Evolutionary conservation across 2,329 filamentous ascomycete species (phyloP).

Genomic region (Ophiocordyceps camponoti-rufipedis): DNA sequence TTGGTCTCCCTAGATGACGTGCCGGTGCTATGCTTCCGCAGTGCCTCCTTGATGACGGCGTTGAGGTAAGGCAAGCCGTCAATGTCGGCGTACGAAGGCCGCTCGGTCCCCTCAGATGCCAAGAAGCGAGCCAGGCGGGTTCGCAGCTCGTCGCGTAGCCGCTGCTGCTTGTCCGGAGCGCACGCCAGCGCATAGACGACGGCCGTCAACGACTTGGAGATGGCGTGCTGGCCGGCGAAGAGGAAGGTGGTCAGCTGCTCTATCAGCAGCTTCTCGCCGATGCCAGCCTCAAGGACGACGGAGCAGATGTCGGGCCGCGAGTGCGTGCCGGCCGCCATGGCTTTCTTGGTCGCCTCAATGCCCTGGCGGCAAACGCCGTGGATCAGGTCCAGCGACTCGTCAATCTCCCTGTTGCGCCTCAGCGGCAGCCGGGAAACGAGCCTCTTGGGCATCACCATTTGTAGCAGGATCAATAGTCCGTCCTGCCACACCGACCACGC

Average conservation of each 20-base stretch:
- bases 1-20: slow-evolving; percentile 13
- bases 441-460: slow-evolving; percentile 43
- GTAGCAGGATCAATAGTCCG: slow-evolving; percentile 37
- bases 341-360: slow-evolving; percentile 49
- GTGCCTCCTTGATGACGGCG: slow-evolving; percentile 22
- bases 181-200: slow-evolving; percentile 50
- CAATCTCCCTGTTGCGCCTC: slow-evolving; percentile 48
- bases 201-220: slow-evolving; percentile 60
- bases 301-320: slow-evolving; percentile 58
- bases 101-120: background rate
- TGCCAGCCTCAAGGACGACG: slow-evolving; percentile 61
- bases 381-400: slow-evolving; percentile 36
- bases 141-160: slow-evolving; percentile 51
- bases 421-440: slow-evolving; percentile 47
- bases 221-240: slow-evolving; percentile 67
- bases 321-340: slow-evolving; percentile 25
- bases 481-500: slow-evolving; percentile 26
- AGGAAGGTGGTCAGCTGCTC: slow-evolving; percentile 87
- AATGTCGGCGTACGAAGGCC: slow-evolving; percentile 1
- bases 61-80: slow-evolving; percentile 15
- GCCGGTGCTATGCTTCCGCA: slow-evolving; percentile 19
- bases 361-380: slow-evolving; percentile 49
- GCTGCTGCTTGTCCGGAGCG: slow-evolving; percentile 44
- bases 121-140: slow-evolving; percentile 29
- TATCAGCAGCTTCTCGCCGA: slow-evolving; percentile 62